phyloP scores from a whole-genome alignment of 148 eudicot species.

The Camellia granthamiana region DNA sequence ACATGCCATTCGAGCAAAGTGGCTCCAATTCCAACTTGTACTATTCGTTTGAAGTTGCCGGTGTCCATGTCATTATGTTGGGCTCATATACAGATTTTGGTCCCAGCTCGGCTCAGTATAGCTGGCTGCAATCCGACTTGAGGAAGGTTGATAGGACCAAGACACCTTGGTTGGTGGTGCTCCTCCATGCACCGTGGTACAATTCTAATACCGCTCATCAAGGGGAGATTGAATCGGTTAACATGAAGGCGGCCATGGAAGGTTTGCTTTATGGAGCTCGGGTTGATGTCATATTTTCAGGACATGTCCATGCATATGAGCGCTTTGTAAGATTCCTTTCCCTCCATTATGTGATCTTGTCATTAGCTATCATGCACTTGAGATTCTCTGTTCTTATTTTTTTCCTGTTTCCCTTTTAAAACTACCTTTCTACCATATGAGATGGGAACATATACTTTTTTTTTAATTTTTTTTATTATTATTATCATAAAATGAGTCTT shows the following conservation, averaged over 20 bases:
- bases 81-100: constrained; percentile 69
- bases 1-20: constrained; percentile 69
- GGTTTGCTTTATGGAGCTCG: constrained; percentile 42
- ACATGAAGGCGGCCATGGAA: constrained; percentile 66
- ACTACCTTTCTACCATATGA: no score
- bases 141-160: constrained; percentile 42
- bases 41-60: constrained; percentile 66
- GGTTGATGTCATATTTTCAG: constrained; percentile 65
- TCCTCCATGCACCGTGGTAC: constrained; percentile 82
- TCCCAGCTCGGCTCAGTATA: constrained; percentile 49
- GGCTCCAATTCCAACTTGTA: constrained; percentile 60
- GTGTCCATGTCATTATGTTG: constrained; percentile 64
- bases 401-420: no score
- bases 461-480: no score
- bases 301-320: constrained; percentile 88
- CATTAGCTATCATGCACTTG: background rate
- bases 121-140: constrained; percentile 58
- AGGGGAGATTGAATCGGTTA: constrained; percentile 50
- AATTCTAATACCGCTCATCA: constrained; percentile 61
- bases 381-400: no score
- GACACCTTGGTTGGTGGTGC: constrained; percentile 66
- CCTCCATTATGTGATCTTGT: background rate
- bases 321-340: constrained; percentile 59
- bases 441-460: no score
- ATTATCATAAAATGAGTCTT: no score